Evolutionary conservation across 163 green algal genomes (phyloP).

Genomic region (Chlamydomonas reinhardtii): DNA sequence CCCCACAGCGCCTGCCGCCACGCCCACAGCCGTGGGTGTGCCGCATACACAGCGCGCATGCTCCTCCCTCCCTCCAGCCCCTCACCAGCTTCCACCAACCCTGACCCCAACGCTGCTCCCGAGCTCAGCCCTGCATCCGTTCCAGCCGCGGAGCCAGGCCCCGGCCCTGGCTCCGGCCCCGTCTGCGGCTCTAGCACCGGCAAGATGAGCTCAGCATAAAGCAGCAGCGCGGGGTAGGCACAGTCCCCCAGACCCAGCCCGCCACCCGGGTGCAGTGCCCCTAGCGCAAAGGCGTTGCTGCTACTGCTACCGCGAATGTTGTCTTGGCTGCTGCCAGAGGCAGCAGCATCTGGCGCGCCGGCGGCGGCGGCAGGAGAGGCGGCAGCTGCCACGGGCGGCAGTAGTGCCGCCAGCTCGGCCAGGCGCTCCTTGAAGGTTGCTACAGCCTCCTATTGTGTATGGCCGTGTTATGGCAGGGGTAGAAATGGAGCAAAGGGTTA

Average conservation of each 20-base stretch:
- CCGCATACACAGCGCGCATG: not conserved
- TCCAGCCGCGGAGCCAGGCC: too few species aligned
- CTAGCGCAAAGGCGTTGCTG: too few species aligned
- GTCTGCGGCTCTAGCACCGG: not conserved
- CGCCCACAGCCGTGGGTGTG: not conserved
- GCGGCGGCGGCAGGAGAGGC: too few species aligned
- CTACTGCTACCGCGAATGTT: too few species aligned
- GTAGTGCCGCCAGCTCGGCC: conserved; percentile 31
- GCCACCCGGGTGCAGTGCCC: too few species aligned
- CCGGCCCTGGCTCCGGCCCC: too few species aligned
- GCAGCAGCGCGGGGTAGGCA: conserved; percentile 52
- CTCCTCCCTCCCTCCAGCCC: not conserved
- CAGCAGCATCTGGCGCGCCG: too few species aligned
- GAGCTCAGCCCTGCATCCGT: not conserved
- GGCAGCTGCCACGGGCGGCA: not conserved
- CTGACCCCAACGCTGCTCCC: not conserved
- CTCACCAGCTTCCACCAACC: not conserved
- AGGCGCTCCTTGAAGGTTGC: conserved; percentile 26
- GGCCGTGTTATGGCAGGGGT: too few species aligned
- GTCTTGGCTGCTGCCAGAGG: too few species aligned
- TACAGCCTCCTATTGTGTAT: conserved; percentile 4
- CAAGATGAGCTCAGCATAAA: conserved; percentile 53
- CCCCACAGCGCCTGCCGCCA: conserved; percentile 37
- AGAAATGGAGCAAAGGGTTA: too few species aligned
- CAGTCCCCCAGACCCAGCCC: conserved; percentile 36